Base-by-base conservation (phyloP, 2,329 filamentous ascomycete genomes). In the Capronia coronata region DNA sequence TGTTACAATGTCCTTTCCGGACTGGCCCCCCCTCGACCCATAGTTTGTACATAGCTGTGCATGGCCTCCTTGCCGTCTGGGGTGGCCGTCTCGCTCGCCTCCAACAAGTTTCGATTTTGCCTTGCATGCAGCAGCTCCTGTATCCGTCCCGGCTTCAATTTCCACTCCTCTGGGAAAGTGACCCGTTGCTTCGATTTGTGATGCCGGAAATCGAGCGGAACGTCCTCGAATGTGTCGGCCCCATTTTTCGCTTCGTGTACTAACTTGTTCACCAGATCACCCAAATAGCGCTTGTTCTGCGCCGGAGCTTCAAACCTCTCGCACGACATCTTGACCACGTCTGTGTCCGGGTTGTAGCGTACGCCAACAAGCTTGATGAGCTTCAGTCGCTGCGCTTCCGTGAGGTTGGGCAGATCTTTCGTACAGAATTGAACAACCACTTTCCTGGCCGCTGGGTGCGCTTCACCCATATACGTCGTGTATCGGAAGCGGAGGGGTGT, bases 241-340 rank as follows among this genome's bases (percentile, higher is more conserved):
- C 77, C 74, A 64, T 95, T 84, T 72, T 82, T 86, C 51, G 90
- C 88, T 64, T 87, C 82, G 5, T 72, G 73, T 51, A 98, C 71
- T 58, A 98, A 71, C 43, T 75, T 79, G 56, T 84, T 75, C 43
- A 97, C 79, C 42, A 88, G 69, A 61, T 94, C 87, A 46, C 82
- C 84, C 18, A 98, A 76, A 66, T 93, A 93, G n/a, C 87, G 82
- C 76, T 97, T 98, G 74, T 98, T 98, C 73, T 97, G 90, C 14
- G 90, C 87, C 64, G 88, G 85, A 48, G 90, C 86, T 64, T 87
- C 82, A 67, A 86, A 94, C 65, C 83, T 82, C 68, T 97, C 93
- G 71, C 86, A 87, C 65, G 86, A 89, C 78, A 98, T 95, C 70
- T 87, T 89, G 61, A 96, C 75, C 51, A 87, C 73, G 61, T 89